These are phyloP conservation scores for Singerocomus rubriflavus DNA, from an alignment of 1,284 basidiomycete genomes.

Conservation along the genomic window DNA sequence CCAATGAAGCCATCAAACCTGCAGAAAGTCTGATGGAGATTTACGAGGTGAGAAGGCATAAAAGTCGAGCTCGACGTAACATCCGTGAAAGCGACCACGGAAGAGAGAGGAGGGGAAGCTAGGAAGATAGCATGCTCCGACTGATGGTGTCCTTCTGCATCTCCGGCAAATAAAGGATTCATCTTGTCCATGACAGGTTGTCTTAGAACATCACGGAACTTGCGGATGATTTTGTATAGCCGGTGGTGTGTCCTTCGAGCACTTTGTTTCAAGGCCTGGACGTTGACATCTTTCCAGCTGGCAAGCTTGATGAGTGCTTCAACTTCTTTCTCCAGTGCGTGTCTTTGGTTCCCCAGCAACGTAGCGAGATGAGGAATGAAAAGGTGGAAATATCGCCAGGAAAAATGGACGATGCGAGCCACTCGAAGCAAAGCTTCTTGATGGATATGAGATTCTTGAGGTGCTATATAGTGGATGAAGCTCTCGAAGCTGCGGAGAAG, in stretches of 20 bases:
- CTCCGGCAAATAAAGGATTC: constrained; percentile 36
- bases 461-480: constrained; percentile 38
- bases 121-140: constrained; percentile 15
- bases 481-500: constrained; percentile 70
- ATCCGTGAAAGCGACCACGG: constrained; percentile 2
- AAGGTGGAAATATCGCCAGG: constrained; percentile 66
- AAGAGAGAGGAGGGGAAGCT: constrained; percentile 4
- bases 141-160: constrained; percentile 31
- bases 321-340: constrained; percentile 77
- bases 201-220: constrained; percentile 87
- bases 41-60: constrained; percentile 23
- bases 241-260: constrained; percentile 90
- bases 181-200: constrained; percentile 60
- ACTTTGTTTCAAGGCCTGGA: constrained; percentile 91
- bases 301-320: constrained; percentile 89
- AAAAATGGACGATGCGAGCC: constrained; percentile 62
- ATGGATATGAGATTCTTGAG: constrained; percentile 22
- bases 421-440: constrained; percentile 45
- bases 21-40: constrained; percentile 44
- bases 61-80: constrained; percentile 4
- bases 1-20: constrained; percentile 47
- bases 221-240: constrained; percentile 88
- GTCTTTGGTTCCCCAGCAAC: constrained; percentile 60
- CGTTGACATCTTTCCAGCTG: constrained; percentile 98
- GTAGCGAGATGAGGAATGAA: constrained; percentile 53